Evolutionary conservation across 441 rosid species (phyloP).

Genomic region (Syzygium malaccense): DNA sequence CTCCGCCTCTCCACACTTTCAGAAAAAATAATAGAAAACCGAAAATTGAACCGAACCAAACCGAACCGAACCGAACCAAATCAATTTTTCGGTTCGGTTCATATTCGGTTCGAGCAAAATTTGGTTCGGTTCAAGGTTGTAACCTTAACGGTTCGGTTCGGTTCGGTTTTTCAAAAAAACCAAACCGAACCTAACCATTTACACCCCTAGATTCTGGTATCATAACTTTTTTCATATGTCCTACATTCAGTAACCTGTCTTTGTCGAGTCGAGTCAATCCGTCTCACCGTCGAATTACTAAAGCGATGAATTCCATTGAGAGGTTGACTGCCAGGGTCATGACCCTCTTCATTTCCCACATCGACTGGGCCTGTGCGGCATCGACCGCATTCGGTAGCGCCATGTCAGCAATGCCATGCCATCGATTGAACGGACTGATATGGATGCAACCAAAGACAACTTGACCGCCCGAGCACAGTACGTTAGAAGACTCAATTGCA

Average conservation of each 20-base stretch:
- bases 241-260: no score
- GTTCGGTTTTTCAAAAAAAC: no score
- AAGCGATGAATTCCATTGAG: neutral
- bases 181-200: no score
- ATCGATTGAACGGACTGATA: neutral
- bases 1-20: no score
- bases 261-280: neutral
- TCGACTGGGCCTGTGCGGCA: accelerated
- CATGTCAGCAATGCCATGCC: neutral
- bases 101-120: no score
- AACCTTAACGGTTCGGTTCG: no score
- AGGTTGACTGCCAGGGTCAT: neutral
- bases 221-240: neutral
- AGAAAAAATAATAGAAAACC: no score
- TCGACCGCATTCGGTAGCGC: accelerated
- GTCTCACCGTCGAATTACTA: neutral
- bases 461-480: neutral
- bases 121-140: no score
- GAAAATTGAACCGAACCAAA: no score
- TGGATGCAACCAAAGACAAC: neutral
- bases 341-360: neutral
- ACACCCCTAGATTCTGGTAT: neutral
- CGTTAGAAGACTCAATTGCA: neutral
- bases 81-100: no score
- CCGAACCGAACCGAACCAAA: no score